Evolutionary conservation across 768 basidiomycete genomes (phyloP), one percentile per base, ranked within the genome.

Genomic region (Mycena maculata): DNA sequence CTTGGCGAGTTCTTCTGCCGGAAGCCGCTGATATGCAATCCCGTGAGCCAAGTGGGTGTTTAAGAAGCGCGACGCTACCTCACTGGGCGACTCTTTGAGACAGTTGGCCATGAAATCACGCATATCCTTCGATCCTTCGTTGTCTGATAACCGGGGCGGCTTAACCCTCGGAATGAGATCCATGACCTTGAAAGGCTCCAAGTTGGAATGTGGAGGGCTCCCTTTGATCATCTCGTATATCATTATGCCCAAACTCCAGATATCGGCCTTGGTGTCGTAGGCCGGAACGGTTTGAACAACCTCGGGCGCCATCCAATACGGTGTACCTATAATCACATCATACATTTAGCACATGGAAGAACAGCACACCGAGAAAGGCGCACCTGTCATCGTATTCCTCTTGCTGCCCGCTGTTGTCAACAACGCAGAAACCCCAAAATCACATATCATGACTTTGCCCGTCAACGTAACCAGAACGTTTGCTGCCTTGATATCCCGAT

Each of bases 221-320:
- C 98, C 98, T 75, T 94, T 96, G 72, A 92, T 89, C 91, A 98
- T 97, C 78, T 99, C 98, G 73, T 94, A 96, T 22, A 97, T 85
- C 80, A 96, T 92, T 75, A 99, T 96, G 7, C 98, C 98, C 63
- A 99, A 80, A 74, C 94, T 96, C 98, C 98, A 99, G 45, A 99
- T 95, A 74, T 99, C 98, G 3, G 97, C 98, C 77, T 98, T 99
- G 57, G 93, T 92, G 75, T 99, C 97, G 78, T 99, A 99, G 45
- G 90, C 85, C n/a, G 94, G 89, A 13, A 93, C 90, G 12, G 86
- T 85, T 70, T 95, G 93, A 18, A 97, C 94, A 4, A 99, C 95
- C 78, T 99, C 98, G 0, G 98, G 98, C 0, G 98, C 98, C 98
- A 99, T 99, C 97, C 97, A 99, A 76, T 98, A 95, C 0, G 96